Percentiles rank a stretch among this genome's conserved stretches.
These are phyloP conservation scores for Endothia cerciana DNA, from an alignment of 2,329 filamentous ascomycete species.

Conservation along the genomic window DNA sequence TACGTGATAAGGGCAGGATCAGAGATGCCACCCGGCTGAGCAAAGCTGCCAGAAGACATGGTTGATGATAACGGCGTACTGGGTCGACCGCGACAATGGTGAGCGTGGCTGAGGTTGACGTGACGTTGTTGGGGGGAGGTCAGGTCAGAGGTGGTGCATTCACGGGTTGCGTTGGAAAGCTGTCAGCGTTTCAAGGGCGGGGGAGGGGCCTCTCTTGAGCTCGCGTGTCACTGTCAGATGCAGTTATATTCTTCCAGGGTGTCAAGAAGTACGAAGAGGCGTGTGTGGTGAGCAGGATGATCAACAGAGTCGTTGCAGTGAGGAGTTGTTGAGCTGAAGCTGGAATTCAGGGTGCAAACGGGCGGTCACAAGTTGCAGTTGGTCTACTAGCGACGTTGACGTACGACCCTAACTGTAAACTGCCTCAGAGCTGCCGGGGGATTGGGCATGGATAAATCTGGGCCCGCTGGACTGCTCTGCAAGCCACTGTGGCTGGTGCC, in stretches of 20 bases:
- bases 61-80: conserved; percentile 8
- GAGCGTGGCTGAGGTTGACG: conserved; percentile 17
- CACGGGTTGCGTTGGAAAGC: conserved; percentile 13
- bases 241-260: background rate
- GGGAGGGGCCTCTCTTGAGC: conserved; percentile 5
- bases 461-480: conserved; percentile 6
- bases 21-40: conserved; percentile 60
- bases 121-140: background rate
- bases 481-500: conserved; percentile 17
- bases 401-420: conserved; percentile 6
- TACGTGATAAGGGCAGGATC: conserved; percentile 70
- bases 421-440: conserved; percentile 3
- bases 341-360: conserved; percentile 1
- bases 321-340: conserved; percentile 11
- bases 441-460: conserved; percentile 17
- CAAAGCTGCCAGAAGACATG: conserved; percentile 29
- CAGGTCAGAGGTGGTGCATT: background rate
- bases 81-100: conserved; percentile 15
- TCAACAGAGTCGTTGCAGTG: background rate
- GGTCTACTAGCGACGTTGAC: conserved; percentile 11
- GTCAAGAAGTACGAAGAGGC: background rate
- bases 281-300: background rate
- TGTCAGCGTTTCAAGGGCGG: conserved; percentile 15
- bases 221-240: background rate
- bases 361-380: conserved; percentile 16